Base-by-base conservation (phyloP, 495 filamentous ascomycete genomes). In the Letharia columbiana region DNA sequence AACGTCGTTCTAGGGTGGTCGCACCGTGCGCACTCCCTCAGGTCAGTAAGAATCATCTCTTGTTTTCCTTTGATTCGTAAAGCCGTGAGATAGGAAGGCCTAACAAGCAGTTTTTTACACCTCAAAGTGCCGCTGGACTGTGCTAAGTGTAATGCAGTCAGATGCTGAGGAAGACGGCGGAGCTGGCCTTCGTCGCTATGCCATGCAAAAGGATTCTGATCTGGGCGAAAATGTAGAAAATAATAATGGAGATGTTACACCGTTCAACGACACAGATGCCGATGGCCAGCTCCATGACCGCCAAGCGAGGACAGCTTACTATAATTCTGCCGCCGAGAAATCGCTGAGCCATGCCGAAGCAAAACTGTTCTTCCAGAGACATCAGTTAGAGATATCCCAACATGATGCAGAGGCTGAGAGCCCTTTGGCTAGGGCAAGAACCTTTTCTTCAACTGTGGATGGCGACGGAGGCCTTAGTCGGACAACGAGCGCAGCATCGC, bases 281-380 rank as follows among this genome's bases (percentile, higher is more conserved):
- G 73, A 77, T 40, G 68, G 64, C n/a, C 37, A 58, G 54, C 39
- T 56, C 56, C 9, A 57, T 61, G 65, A 64, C 15, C 31, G 58
- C 8, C 47, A 64, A 61, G 20, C 69, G 66, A 90, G 85, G 76
- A 95, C 91, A 4, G 87, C 91, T 10, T 90, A 88, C 68, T 94
- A 91, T 75, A 89, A 94, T 75, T 87, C 89, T 72, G 85, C 89
- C n/a, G 86, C 87, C 65, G 93, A 98, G 74, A 94, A 92, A 71
- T 89, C 90, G 67, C 86, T 93, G 82, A 91, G 86, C 67, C 91
- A 97, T 76, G 83, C 88, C 31, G 93, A 98, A 71, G 90, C 93
- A 45, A 97, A 94, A 74, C 81, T 96, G 40, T 92, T 97, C 79
- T 98, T 96, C 76, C 94, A 96, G 72, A 83, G 91, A 66, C 91